Percentiles rank a stretch among this genome's conserved stretches.
phyloP scores from a whole-genome alignment of 2,329 filamentous ascomycete genomes.

The Taxawa tesnikishii region DNA sequence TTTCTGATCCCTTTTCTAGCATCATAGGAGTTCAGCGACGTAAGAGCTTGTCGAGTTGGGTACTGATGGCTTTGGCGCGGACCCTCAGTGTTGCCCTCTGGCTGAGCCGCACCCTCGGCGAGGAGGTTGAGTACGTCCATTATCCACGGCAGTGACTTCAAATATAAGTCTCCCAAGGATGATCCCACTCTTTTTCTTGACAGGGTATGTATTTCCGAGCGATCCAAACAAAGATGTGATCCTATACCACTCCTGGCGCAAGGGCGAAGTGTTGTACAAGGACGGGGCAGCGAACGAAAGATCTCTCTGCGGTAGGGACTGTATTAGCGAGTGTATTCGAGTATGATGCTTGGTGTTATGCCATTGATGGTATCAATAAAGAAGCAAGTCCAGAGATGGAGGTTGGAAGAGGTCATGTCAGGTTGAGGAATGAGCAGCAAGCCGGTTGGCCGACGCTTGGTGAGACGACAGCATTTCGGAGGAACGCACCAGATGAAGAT shows the following conservation, averaged over 20 bases:
- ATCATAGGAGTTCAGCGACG: constrained; percentile 7
- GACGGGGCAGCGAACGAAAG: neutral
- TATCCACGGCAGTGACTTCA: neutral
- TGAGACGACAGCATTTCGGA: too few relatives aligned
- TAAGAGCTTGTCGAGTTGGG: constrained; percentile 16
- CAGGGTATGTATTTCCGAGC: neutral
- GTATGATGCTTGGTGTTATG: neutral
- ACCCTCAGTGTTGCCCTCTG: constrained; percentile 10
- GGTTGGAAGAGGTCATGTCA: neutral
- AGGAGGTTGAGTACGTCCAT: constrained; percentile 27
- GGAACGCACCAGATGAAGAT: too few relatives aligned
- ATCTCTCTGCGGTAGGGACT: neutral
- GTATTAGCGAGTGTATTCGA: neutral
- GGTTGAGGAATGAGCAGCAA: neutral
- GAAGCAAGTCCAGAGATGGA: neutral
- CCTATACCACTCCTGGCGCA: neutral
- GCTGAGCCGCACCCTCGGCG: constrained; percentile 10
- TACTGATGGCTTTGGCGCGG: constrained; percentile 21
- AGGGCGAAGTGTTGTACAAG: neutral
- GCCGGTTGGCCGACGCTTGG: neutral
- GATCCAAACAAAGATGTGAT: neutral
- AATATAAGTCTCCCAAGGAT: constrained; percentile 1
- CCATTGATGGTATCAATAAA: neutral
- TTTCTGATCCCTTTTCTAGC: neutral
- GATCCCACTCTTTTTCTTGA: neutral